Evolutionary conservation across 1,284 basidiomycete genomes (phyloP).

Genomic region (Leccinum subrobustum): DNA sequence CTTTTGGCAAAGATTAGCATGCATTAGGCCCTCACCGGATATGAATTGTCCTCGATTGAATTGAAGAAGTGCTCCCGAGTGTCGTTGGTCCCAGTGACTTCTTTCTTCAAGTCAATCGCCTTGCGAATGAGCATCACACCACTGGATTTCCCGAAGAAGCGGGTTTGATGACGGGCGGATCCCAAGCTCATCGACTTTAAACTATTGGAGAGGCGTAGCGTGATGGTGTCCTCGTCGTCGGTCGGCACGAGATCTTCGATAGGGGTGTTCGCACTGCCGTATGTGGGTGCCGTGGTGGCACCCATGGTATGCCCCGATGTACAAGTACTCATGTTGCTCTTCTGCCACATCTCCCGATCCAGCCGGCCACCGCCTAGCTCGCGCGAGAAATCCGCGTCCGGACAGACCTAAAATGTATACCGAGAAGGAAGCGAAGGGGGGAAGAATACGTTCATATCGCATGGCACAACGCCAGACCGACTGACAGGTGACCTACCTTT

Average conservation of each 20-base stretch:
- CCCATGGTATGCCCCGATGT: slow-evolving; percentile 13
- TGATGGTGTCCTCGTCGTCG: slow-evolving; percentile 35
- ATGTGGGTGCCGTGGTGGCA: slow-evolving; percentile 1
- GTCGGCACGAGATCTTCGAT: slow-evolving; percentile 31
- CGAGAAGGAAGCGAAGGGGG: not conserved
- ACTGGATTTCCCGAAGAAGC: slow-evolving; percentile 76
- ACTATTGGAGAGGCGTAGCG: slow-evolving; percentile 25
- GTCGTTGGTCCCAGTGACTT: slow-evolving; percentile 42
- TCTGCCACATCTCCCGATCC: slow-evolving; percentile 38
- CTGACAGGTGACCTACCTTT: slow-evolving; percentile 38
- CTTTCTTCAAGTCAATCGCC: slow-evolving; percentile 65
- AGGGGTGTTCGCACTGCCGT: slow-evolving; percentile 1
- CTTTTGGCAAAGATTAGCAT: not conserved
- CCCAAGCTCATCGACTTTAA: slow-evolving; percentile 26
- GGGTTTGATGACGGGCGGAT: slow-evolving; percentile 33
- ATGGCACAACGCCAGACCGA: not conserved
- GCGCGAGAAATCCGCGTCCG: slow-evolving; percentile 47
- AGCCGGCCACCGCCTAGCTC: slow-evolving; percentile 40
- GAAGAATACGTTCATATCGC: not conserved
- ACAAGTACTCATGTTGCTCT: slow-evolving; percentile 25
- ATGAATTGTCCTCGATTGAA: slow-evolving; percentile 30
- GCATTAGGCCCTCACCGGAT: slow-evolving; percentile 37
- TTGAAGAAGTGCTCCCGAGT: not conserved
- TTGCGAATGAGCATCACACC: slow-evolving; percentile 63
- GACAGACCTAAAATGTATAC: slow-evolving; percentile 41